Evolutionary conservation across 2,329 filamentous ascomycete species (phyloP).

Genomic region (Verticillium dahliae): DNA sequence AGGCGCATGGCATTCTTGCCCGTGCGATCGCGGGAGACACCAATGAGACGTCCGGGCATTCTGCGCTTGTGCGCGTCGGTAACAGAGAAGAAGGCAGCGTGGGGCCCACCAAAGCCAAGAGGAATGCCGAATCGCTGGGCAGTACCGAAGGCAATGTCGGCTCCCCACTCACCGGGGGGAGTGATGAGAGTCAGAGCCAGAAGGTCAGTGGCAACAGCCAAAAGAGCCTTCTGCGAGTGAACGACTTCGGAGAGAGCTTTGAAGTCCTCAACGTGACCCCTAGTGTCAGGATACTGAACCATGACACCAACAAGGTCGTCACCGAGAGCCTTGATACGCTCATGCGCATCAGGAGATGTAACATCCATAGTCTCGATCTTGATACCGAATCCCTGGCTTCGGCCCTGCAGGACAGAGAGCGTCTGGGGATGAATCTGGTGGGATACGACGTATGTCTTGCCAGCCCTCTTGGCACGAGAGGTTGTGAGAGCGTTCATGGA

Average conservation of each 20-base stretch:
- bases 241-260: slow-evolving; percentile 66
- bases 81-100: slow-evolving; percentile 93
- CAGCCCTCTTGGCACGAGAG: slow-evolving; percentile 64
- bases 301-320: slow-evolving; percentile 82
- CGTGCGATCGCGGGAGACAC: slow-evolving; percentile 83
- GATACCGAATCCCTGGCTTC: slow-evolving; percentile 88
- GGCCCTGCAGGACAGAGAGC: slow-evolving; percentile 72
- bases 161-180: slow-evolving; percentile 88
- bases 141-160: slow-evolving; percentile 90
- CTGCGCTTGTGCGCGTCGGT: slow-evolving; percentile 89
- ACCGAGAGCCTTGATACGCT: slow-evolving; percentile 65
- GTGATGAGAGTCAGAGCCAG: slow-evolving; percentile 81
- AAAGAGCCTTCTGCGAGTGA: slow-evolving; percentile 69
- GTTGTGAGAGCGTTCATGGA: slow-evolving; percentile 70
- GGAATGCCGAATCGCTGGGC: slow-evolving; percentile 89
- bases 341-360: slow-evolving; percentile 51
- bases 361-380: slow-evolving; percentile 69
- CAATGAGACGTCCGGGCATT: slow-evolving; percentile 85
- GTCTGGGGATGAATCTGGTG: slow-evolving; percentile 80
- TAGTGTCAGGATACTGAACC: slow-evolving; percentile 91
- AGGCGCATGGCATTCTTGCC: slow-evolving; percentile 76
- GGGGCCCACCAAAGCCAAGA: slow-evolving; percentile 88
- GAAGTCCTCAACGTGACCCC: slow-evolving; percentile 74
- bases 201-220: slow-evolving; percentile 85
- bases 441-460: slow-evolving; percentile 81